Evolutionary conservation across 306 rosid species (phyloP), one percentile per base, ranked within the genome.

Genomic region (Fragaria vesca): DNA sequence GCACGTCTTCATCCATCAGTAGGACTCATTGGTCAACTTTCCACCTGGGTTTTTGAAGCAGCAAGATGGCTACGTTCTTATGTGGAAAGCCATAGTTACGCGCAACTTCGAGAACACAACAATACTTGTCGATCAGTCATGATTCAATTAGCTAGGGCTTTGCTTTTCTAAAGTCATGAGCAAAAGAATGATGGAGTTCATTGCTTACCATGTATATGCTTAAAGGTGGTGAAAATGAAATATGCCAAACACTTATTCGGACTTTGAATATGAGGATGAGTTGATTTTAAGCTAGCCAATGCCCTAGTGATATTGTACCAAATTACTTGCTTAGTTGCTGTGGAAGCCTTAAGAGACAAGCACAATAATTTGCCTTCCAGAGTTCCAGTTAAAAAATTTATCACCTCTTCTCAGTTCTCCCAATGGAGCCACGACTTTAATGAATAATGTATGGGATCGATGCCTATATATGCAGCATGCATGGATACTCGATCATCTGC

Each of bases 201-300:
- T 30, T 80, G 45, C 13, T 21, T 43, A 36, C 47, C 46, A 43
- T 52, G 5, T 52, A 12, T 8, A 28, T 51, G 66, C 36, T 69
- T 30, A 48, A 51, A 76, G 36, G 71, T 52, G 17, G 28, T 63
- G 78, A 81, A 76, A 81, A 81, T 24, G 81, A 81, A 71, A 76
- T 71, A 42, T 51, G 62, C 77, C 80, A 71, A 70, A 76, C 77
- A 8, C 45, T 16, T 47, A 13, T 48, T 46, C 42, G 67, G 72
- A 70, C 80, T 80, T 68, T 47, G 28, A 36, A 47, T n/a, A 45
- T 3, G 36, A 32, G n/a, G 12, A 69, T 8, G n/a, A 43, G 9
- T 6, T 54, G 26, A 21, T 72, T 48, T 38, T 72, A 51, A 50
- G 24, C 63, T 10, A 30, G 62, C 66, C 77, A 32, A 61, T 58